These are phyloP conservation scores for Pseudomassariella vexata DNA, from an alignment of 2,329 filamentous ascomycete species.

Conservation along the genomic window DNA sequence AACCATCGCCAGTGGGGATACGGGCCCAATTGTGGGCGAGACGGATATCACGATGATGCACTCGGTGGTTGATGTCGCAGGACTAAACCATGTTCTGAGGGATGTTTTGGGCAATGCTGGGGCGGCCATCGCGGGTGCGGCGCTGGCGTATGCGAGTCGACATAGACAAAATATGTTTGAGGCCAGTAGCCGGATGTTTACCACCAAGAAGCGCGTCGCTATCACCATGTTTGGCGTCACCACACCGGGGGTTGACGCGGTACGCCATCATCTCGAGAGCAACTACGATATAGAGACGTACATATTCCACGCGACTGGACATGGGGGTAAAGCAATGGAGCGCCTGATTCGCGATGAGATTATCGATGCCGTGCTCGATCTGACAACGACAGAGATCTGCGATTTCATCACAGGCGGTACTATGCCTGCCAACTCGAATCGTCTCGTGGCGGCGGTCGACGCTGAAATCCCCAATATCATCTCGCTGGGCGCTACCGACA, in stretches of 20 bases:
- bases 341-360: constrained; percentile 46
- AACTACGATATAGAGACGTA: too few species aligned
- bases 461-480: constrained; percentile 49
- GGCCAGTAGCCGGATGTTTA: background rate
- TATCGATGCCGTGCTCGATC: constrained; percentile 56
- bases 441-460: constrained; percentile 52
- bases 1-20: constrained; percentile 64
- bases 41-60: constrained; percentile 67
- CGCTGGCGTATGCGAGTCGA: constrained; percentile 31
- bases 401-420: constrained; percentile 59
- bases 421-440: constrained; percentile 50
- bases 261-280: too few species aligned
- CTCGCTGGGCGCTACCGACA: constrained; percentile 50
- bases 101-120: constrained; percentile 58
- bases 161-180: constrained; percentile 3
- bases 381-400: constrained; percentile 67
- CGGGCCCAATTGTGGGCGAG: constrained; percentile 58
- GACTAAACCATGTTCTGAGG: constrained; percentile 53
- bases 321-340: constrained; percentile 66
- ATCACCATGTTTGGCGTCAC: constrained; percentile 75
- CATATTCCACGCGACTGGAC: constrained; percentile 65
- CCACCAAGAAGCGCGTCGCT: constrained; percentile 43
- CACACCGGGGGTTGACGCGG: constrained; percentile 55
- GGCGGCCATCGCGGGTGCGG: constrained; percentile 55
- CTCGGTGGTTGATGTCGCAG: constrained; percentile 65